Evolutionary conservation across 192 early-diverging fungal species (phyloP), one percentile per base, ranked within the genome.

Genomic region (Podila epicladia): DNA sequence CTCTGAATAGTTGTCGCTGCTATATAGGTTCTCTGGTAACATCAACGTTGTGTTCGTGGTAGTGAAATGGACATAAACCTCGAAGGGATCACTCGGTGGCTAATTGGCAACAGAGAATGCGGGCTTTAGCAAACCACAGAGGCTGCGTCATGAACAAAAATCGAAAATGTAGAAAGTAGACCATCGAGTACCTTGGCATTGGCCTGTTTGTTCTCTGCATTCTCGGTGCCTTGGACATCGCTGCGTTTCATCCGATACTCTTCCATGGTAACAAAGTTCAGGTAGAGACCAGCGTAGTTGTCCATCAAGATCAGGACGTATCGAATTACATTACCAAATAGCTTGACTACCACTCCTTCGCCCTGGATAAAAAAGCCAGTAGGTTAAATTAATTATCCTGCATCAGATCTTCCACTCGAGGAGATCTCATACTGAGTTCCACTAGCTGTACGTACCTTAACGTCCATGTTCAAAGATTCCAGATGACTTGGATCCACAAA

Each of bases 271-370:
- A 87, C 75, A 78, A 91, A 90, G 62, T 91, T 85, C 9, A 85
- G 62, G 64, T 82, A 87, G 7, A 85, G 75, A 24, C 93, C 93
- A 49, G 91, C 82, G 71, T 94, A 95, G 57, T 95, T 95, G 41
- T 91, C 89, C 58, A 88, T 89, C 15, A 95, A 62, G 28, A 90
- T 89, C 19, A 95, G 77, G 9, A 94, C 69, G 57, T 92, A 90
- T 20, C 89, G 86, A 13, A 94, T 84, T 24, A 93, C 69, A 57
- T 89, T 89, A 9, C 93, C 94, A 74, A 90, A 92, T 5, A 92
- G 35, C 60, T 89, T 93, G n/a, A 91, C 64, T 37, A 77, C 84
- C 1, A 87, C 88, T 17, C 87, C 82, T 41, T 87, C 82, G 4
- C 85, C 83, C 91, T 92, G 59, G 1, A 65, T 80, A 68, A 15